Evolutionary conservation across 306 rosid genomes (phyloP), one percentile per base, ranked within the genome.

Genomic region (Vachellia pachyceras): DNA sequence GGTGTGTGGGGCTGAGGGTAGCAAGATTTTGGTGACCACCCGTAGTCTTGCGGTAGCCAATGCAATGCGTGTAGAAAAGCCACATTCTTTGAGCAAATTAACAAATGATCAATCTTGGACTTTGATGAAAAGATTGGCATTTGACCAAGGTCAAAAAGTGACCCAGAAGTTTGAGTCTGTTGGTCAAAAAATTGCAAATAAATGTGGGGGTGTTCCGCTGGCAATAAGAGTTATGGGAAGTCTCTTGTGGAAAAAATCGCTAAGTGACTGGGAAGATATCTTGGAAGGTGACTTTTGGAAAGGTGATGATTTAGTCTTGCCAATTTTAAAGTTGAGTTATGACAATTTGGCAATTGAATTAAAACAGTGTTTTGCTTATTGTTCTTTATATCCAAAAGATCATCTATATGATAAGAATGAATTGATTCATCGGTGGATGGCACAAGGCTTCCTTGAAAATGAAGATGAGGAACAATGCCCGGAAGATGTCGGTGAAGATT

Each of bases 281-380:
- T 18, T 35, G 22, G 11, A 73, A 52, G 12, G 49, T 11, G 67
- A 73, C 1, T 39, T 54, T 54, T 54, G 47, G 35, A 54, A 36
- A 36, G 36, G 10, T 1, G 0, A 74, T 37, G 3, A 55, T 55
- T 54, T n/a, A 3, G 37, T 74, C 0, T 18, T 54, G 47, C 20
- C 68, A 13, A 7, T 74, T 4, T 18, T 74, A n/a, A 74, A 35
- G 60, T 54, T 74, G 10, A 74, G 78, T 10, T 74, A 74, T 23
- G 47, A 54, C 23, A 10, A 40, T 29, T 55, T 74, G 78, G 0
- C 50, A 0, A 3, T 22, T 4, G 22, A 52, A 3, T 8, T 74
- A 37, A 54, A 5, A 5, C 10, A 37, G 1, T 74, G 67, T 5
- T 37, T 74, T 54, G 37, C 49, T 36, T 74, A 54, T 37, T 74